These are phyloP conservation scores for Chlorella vulgaris DNA, from an alignment of 139 green algal species.

Conservation along the genomic window DNA sequence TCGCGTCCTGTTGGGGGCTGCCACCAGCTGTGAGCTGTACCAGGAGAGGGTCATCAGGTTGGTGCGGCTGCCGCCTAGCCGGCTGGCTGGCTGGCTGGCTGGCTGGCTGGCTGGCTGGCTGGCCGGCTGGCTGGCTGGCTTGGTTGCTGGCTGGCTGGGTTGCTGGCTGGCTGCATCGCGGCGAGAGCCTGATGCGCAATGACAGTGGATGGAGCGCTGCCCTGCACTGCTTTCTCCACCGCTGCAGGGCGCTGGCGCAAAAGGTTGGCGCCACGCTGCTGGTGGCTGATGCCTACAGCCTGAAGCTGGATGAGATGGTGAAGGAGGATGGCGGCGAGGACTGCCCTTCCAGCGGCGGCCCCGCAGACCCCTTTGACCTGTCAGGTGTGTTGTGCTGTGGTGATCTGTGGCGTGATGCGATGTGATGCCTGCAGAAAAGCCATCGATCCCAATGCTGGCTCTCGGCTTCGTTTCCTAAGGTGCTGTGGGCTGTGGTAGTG, in stretches of 20 bases:
- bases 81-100: neutral
- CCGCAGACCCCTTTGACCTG: conserved; percentile 2
- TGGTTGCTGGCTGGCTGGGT: too few relatives aligned
- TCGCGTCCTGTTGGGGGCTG: conserved; percentile 33
- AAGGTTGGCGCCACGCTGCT: conserved; percentile 19
- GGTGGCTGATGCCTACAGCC: conserved; percentile 28
- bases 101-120: too few relatives aligned
- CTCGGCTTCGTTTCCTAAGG: too few relatives aligned
- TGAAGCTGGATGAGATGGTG: conserved; percentile 37
- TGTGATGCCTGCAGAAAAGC: too few relatives aligned
- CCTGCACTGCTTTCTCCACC: neutral
- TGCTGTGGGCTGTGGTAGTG: too few relatives aligned
- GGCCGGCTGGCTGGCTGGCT: too few relatives aligned
- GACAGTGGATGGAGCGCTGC: too few relatives aligned
- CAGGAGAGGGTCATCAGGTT: conserved; percentile 41
- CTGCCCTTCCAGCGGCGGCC: neutral
- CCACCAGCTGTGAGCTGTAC: conserved; percentile 43
- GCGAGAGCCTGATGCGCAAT: too few relatives aligned
- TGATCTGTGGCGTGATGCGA: too few relatives aligned
- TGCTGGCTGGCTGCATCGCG: too few relatives aligned
- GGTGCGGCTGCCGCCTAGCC: neutral
- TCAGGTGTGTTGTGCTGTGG: conserved; percentile 4
- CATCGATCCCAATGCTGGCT: too few relatives aligned
- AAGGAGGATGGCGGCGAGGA: conserved; percentile 29
- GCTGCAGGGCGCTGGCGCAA: conserved; percentile 30